phyloP scores from a whole-genome alignment of 352 stramenopile genomes.

The Globisporangium rhizosaccharum region DNA sequence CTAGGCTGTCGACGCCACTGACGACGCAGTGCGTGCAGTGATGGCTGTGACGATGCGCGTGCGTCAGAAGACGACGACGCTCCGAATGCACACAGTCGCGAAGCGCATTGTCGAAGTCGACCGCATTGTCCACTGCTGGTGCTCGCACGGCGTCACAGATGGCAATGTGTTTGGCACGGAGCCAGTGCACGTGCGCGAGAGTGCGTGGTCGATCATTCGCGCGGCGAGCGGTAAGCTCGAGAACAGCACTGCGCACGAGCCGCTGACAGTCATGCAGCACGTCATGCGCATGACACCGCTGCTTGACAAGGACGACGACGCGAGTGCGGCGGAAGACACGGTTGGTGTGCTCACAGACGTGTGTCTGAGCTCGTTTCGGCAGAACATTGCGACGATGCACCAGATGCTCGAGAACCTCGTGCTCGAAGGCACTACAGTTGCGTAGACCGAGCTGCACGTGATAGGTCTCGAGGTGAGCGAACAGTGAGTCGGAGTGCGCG shows the following conservation, averaged over 20 bases:
- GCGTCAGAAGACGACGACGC: neutral
- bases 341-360: constrained; percentile 8
- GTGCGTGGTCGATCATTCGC: constrained; percentile 5
- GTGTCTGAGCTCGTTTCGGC: neutral
- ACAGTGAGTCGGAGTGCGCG: too few species aligned
- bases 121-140: constrained; percentile 6
- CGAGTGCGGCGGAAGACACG: neutral
- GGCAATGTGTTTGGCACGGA: constrained; percentile 2
- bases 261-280: constrained; percentile 3
- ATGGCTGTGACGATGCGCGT: constrained; percentile 1
- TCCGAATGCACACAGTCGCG: neutral
- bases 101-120: constrained; percentile 9
- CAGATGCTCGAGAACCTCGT: constrained; percentile 7
- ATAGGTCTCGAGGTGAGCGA: too few species aligned
- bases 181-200: constrained; percentile 1
- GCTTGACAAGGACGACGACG: neutral
- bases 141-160: neutral
- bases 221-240: neutral
- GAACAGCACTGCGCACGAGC: neutral
- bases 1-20: constrained; percentile 1
- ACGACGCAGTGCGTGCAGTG: neutral
- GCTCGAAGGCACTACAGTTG: neutral
- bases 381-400: constrained; percentile 8
- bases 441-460: too few species aligned
- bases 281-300: constrained; percentile 6